A percentile compares a stretch with the other conserved stretches of the same genome.
Evolutionary conservation across 768 basidiomycete genomes (phyloP).

Genomic region (Hemileccinum impolitum): DNA sequence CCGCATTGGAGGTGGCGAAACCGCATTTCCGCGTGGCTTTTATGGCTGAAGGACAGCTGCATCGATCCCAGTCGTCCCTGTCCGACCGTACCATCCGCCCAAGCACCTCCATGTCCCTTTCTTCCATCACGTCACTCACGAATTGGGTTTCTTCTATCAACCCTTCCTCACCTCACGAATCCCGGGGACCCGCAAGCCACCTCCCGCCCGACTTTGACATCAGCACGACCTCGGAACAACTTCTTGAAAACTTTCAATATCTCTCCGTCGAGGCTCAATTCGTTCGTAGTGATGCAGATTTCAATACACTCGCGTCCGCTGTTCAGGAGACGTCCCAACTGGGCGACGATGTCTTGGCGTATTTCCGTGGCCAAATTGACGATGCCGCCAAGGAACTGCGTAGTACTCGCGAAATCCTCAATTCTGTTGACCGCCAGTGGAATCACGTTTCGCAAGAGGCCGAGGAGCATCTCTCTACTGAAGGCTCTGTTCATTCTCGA

Average conservation of each 20-base stretch:
- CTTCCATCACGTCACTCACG: conserved; percentile 49
- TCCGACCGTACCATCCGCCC: conserved; percentile 56
- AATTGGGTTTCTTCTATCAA: conserved; percentile 25
- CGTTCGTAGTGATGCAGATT: conserved; percentile 33
- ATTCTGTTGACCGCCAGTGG: conserved; percentile 43
- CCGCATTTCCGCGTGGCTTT: conserved; percentile 66
- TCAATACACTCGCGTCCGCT: conserved; percentile 43
- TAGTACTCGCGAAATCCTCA: conserved; percentile 43
- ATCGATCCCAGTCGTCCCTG: conserved; percentile 51
- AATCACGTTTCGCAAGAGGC: conserved; percentile 43
- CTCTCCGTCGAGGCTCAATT: conserved; percentile 45
- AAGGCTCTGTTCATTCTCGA: conserved; percentile 3
- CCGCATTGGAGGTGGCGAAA: conserved; percentile 63
- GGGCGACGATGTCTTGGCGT: conserved; percentile 43
- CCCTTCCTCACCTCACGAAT: conserved; percentile 12
- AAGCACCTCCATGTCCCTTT: conserved; percentile 37
- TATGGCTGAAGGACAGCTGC: conserved; percentile 43
- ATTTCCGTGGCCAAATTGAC: conserved; percentile 52
- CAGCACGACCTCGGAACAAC: conserved; percentile 40
- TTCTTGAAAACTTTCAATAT: conserved; percentile 53
- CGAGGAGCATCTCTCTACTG: conserved; percentile 37
- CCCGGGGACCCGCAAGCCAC: conserved; percentile 35
- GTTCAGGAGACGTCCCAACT: conserved; percentile 48
- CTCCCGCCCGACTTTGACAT: conserved; percentile 44
- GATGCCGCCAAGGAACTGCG: conserved; percentile 50